These are phyloP conservation scores for Leucocoprinus birnbaumii DNA, from an alignment of 768 basidiomycete genomes.

Conservation along the genomic window DNA sequence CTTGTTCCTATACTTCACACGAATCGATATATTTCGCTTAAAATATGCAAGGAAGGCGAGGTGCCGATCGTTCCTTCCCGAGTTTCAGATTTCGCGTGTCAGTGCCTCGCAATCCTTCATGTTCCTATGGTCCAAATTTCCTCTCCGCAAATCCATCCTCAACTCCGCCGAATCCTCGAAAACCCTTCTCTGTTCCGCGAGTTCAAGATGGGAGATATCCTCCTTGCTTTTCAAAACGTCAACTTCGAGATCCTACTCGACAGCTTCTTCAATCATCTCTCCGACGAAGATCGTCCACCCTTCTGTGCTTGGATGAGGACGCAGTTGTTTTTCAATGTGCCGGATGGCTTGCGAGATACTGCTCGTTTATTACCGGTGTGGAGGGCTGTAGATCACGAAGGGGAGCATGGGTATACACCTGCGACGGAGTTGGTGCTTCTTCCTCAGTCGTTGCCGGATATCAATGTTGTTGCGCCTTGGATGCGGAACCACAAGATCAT, in stretches of 20 bases:
- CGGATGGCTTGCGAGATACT: not conserved
- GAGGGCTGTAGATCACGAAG: not conserved
- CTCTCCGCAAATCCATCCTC: not conserved
- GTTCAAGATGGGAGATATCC: not conserved
- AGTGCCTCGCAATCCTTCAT: not conserved
- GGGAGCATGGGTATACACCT: not conserved
- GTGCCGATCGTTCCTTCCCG: constrained; percentile 21
- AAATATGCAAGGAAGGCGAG: constrained; percentile 21
- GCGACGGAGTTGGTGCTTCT: constrained; percentile 6
- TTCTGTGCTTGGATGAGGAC: constrained; percentile 2
- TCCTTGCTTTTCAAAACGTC: not conserved
- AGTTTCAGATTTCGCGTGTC: constrained; percentile 13
- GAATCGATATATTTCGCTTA: constrained; percentile 28
- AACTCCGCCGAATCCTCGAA: not conserved
- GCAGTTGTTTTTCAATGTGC: not conserved
- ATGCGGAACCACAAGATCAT: not conserved
- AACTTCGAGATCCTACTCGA: not conserved
- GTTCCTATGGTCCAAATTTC: not conserved
- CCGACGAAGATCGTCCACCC: not conserved
- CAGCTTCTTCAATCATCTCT: not conserved
- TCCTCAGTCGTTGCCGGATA: constrained; percentile 3
- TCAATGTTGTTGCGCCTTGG: not conserved
- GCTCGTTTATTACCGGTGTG: constrained; percentile 29
- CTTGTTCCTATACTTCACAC: constrained; percentile 29
- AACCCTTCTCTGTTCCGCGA: not conserved